Base-by-base conservation (phyloP, 1,284 basidiomycete genomes). In the Ceratobasidium sp. region DNA sequence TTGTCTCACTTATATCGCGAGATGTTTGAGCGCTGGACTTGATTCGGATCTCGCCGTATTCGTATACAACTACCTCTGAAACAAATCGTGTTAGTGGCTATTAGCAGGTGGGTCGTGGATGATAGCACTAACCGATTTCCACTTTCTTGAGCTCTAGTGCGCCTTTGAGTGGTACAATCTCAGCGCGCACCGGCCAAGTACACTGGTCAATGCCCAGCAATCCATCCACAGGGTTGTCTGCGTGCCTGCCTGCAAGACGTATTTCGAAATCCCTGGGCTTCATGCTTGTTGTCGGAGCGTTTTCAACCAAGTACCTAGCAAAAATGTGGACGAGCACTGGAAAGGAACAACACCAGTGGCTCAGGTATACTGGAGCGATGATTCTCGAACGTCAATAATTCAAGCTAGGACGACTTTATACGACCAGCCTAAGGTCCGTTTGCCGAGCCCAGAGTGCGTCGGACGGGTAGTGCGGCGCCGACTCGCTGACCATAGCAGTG, bases 121-220 rank as follows among this genome's bases (percentile, higher is more conserved):
- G 10, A 33, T 7, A n/a, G 7, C 26, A 61, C 69, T 60, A 11
- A 73, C 69, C 69, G n/a, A 73, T 61, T 35, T 73, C 69, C 56
- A 73, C 69, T 33, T 61, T 73, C 47, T 73, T 73, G 53, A 73
- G 42, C 56, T 73, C 69, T 13, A 73, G 53, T 26, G 69, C 69
- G 33, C 56, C 69, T 49, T 73, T 73, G 37, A 61, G 56, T 26
- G 69, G 69, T 11, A 73, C 56, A 51, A 73, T 73, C 56, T 73
- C 69, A 37, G 69, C 69, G 37, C 69, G 54, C 51, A 73, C 69
- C 37, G 69, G 69, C 69, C 69, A 73, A 47, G 69, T 73, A 33
- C 69, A 73, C n/a, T 60, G 11, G 23, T 73, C 69, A 47, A 73
- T 73, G 7, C 69, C 69, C 53, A 73, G 28, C n/a, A 73, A 42